Conservation (phyloP, 2,329 filamentous ascomycete genomes). For the Colletotrichum australisinense region DNA sequence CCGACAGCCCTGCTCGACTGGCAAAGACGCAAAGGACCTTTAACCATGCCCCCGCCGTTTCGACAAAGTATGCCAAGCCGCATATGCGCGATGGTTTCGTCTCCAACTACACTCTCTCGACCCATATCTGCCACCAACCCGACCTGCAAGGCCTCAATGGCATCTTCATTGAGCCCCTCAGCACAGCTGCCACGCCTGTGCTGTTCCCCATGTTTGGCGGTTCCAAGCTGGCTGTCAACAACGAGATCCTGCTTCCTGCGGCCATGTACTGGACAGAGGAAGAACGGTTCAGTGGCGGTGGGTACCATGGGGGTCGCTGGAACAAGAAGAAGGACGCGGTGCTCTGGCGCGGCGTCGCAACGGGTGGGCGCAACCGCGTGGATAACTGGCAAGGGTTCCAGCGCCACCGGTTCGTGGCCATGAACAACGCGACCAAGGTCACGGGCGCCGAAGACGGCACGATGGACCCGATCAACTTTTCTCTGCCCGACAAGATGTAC, state of each 20-base stretch:
- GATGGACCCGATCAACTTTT: slow-evolving; percentile 63
- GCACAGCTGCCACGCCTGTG: slow-evolving; percentile 65
- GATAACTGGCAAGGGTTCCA: slow-evolving; percentile 79
- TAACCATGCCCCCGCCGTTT: slow-evolving; percentile 56
- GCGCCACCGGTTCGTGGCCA: slow-evolving; percentile 78
- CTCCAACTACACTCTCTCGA: slow-evolving; percentile 69
- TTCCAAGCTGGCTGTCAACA: slow-evolving; percentile 76
- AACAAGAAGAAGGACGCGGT: slow-evolving; percentile 62
- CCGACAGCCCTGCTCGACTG: slow-evolving; percentile 69
- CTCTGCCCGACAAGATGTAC: slow-evolving; percentile 60
- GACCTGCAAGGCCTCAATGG: slow-evolving; percentile 72
- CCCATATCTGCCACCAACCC: slow-evolving; percentile 74
- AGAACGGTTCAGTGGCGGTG: slow-evolving; percentile 69
- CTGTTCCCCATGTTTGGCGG: slow-evolving; percentile 76
- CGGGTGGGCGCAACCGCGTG: slow-evolving; percentile 69
- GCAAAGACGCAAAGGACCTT: slow-evolving; percentile 55
- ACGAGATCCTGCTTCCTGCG: slow-evolving; percentile 76
- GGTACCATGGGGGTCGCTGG: slow-evolving; percentile 67
- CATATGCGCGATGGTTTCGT: slow-evolving; percentile 69
- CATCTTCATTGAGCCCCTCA: slow-evolving; percentile 71
- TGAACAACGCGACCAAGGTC: slow-evolving; percentile 76
- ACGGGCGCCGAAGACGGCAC: slow-evolving; percentile 56
- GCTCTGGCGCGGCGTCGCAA: slow-evolving; percentile 76
- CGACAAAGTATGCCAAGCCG: slow-evolving; percentile 55
- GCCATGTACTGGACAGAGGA: slow-evolving; percentile 77